These are phyloP conservation scores for Sarcocystis neurona DNA, from an alignment of 169 alveolate genomes.

Conservation along the genomic window DNA sequence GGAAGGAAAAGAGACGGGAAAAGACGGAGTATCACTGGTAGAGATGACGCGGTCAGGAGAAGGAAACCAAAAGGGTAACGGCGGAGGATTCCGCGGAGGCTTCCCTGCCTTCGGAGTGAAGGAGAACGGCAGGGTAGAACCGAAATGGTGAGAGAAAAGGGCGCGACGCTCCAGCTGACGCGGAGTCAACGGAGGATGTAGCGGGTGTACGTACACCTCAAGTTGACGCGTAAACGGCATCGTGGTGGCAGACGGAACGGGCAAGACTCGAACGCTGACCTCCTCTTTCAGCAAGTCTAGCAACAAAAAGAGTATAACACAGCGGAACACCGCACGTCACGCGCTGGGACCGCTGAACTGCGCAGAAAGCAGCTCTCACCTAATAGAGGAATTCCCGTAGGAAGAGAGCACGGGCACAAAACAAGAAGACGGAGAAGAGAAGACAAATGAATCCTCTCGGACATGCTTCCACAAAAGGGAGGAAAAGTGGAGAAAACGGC, in stretches of 20 bases:
- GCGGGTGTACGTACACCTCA: not conserved
- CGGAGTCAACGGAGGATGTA: not conserved
- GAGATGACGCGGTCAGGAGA: not conserved
- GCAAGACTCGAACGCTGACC: no score
- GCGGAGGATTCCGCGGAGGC: not conserved
- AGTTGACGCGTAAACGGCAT: not conserved
- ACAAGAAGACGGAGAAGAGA: not conserved
- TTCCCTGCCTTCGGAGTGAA: not conserved
- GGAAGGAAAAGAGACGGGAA: no score
- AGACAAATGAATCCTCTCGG: not conserved
- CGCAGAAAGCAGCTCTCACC: no score
- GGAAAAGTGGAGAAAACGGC: not conserved
- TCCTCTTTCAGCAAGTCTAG: no score
- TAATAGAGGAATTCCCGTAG: no score
- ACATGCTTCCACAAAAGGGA: not conserved
- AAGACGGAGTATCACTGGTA: no score
- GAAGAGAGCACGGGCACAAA: not conserved
- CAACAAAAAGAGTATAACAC: no score
- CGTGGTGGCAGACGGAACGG: no score
- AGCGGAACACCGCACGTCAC: no score
- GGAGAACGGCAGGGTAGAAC: not conserved
- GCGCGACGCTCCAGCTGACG: not conserved
- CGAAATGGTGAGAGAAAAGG: not conserved
- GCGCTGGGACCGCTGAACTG: no score
- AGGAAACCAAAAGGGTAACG: not conserved